phyloP scores from a whole-genome alignment of 768 basidiomycete species.

The Tylopilus rubrobrunneus region DNA sequence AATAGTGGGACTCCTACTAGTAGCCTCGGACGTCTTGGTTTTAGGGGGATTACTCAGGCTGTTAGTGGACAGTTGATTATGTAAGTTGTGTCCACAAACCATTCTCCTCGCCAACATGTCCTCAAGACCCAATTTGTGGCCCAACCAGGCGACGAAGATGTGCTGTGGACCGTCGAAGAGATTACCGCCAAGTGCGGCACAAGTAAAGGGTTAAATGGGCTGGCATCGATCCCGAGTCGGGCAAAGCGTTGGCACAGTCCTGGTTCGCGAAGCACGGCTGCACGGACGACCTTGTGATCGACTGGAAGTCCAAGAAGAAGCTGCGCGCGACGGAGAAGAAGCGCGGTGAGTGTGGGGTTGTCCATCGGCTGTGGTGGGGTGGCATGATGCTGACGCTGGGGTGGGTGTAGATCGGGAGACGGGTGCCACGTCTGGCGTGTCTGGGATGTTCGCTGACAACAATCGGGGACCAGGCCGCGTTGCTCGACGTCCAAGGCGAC shows the following conservation, averaged over 20 bases:
- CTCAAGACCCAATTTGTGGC: conserved; percentile 48
- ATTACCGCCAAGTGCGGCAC: conserved; percentile 54
- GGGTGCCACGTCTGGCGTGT: conserved; percentile 14
- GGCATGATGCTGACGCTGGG: too few relatives aligned
- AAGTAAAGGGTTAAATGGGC: conserved; percentile 49
- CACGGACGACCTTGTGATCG: too few relatives aligned
- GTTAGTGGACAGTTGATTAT: too few relatives aligned
- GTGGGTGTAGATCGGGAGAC: conserved; percentile 4
- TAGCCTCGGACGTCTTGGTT: too few relatives aligned
- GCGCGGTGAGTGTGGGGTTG: too few relatives aligned
- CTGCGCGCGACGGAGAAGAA: too few relatives aligned
- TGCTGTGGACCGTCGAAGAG: conserved; percentile 58
- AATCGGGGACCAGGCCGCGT: conserved; percentile 18
- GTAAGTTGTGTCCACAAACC: too few relatives aligned
- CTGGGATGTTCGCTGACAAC: conserved; percentile 3
- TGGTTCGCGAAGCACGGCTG: conserved; percentile 69
- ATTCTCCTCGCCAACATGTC: conserved; percentile 16
- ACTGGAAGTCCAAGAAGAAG: too few relatives aligned
- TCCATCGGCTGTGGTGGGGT: conserved; percentile 12
- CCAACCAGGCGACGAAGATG: conserved; percentile 52
- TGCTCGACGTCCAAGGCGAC: conserved; percentile 3
- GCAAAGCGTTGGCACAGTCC: conserved; percentile 60
- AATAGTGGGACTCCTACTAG: too few relatives aligned
- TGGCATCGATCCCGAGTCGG: conserved; percentile 35
- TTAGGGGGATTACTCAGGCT: too few relatives aligned